Base-by-base conservation (phyloP, 257 asterid species). In the Avicennia marina region DNA sequence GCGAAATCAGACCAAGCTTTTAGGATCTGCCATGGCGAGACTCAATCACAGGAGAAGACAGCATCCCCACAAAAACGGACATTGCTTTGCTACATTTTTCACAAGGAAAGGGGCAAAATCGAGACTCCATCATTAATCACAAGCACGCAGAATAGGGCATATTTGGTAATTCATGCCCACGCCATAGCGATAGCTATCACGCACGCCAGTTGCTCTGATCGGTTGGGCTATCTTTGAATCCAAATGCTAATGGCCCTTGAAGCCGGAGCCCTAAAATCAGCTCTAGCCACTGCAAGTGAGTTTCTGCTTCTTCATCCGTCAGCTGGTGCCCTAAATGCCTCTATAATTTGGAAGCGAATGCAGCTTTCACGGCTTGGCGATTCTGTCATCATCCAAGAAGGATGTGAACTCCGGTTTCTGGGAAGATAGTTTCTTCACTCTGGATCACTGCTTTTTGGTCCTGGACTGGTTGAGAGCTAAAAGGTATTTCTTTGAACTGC, bases 401-500 rank as follows among this genome's bases (percentile, higher is more conserved):
- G 68, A 64, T 71, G 54, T 33, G 16, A 47, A 54, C 44, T 64
- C 43, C 63, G 58, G 65, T 62, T 67, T 64, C 84, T 72, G 48
- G 17, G 24, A 8, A 67, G 60, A 1, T 17, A 67, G n/a, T n/a
- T n/a, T n/a, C n/a, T n/a, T n/a, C 81, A 73, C 48, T 62, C 84
- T 9, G 47, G 45, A 40, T 42, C 57, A 12, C 17, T 47, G 16
- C 45, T 50, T 48, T 61, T 78, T 2, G 90, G 33, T n/a, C 73
- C 86, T 2, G 79, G 78, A 58, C 83, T 75, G n/a, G n/a, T 56
- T 54, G 49, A 53, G 70, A 89, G 83, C 71, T 86, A 94, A 44
- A 89, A 82, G 21, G 97, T 89, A 75, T 86, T 89, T 95, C 97
- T 83, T 8, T 86, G 86, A 58, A 89, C 94, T 13, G 95, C 86